Evolutionary conservation across 352 stramenopile genomes (phyloP).

Genomic region (Globisporangium paroecandrum): DNA sequence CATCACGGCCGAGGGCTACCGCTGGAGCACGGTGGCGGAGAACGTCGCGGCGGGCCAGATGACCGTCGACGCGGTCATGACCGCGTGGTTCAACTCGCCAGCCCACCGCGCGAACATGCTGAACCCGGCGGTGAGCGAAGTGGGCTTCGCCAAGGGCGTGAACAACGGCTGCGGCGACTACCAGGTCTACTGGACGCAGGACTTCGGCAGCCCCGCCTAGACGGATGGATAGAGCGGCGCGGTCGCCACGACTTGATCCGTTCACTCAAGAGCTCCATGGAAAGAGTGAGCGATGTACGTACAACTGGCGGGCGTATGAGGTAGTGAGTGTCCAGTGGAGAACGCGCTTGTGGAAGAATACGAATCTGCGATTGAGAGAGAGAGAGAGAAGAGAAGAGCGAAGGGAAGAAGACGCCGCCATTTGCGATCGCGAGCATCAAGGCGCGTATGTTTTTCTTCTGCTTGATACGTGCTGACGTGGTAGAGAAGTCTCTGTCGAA

Average conservation of each 20-base stretch:
- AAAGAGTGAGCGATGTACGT: background rate
- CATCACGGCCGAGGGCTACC: constrained; percentile 37
- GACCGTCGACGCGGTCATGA: constrained; percentile 37
- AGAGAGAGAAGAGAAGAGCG: background rate
- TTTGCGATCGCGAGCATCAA: background rate
- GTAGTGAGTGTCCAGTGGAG: background rate
- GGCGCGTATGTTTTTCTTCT: background rate
- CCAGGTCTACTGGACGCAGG: constrained; percentile 19
- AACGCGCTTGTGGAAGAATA: background rate
- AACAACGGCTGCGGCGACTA: constrained; percentile 15
- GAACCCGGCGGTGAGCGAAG: constrained; percentile 12
- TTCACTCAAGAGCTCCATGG: background rate
- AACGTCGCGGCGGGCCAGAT: constrained; percentile 44
- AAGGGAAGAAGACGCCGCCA: background rate
- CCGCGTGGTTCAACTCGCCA: constrained; percentile 39
- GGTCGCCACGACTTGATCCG: background rate
- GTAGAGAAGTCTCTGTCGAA: background rate
- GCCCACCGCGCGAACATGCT: constrained; percentile 43
- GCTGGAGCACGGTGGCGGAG: constrained; percentile 37
- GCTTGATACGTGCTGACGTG: background rate
- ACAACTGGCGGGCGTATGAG: background rate
- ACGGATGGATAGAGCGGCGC: background rate
- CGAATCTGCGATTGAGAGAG: background rate
- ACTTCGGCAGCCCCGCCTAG: constrained; percentile 13
- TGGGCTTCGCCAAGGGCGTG: constrained; percentile 14